Evolutionary conservation across 169 alveolate genomes (phyloP).

Genomic region (Plasmodium sp.): DNA sequence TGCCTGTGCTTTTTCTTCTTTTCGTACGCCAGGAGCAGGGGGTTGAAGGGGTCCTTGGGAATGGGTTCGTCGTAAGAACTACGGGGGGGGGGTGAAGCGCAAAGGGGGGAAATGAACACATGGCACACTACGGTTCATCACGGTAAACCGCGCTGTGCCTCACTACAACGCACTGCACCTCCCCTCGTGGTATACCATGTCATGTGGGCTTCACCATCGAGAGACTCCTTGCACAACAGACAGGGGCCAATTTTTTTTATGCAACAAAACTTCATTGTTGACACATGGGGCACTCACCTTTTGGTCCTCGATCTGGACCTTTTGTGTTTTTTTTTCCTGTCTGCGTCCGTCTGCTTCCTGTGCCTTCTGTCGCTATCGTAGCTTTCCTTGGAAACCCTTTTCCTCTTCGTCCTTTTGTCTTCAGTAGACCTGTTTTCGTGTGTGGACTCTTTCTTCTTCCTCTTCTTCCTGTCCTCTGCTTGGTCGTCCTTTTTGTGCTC

Average conservation of each 20-base stretch:
- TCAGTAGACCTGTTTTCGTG: background rate
- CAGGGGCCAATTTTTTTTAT: background rate
- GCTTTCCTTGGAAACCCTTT: conserved; percentile 1
- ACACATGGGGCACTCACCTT: background rate
- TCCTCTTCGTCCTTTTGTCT: background rate
- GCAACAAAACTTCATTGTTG: background rate
- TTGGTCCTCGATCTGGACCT: conserved; percentile 26
- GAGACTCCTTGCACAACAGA: background rate
- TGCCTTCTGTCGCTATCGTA: conserved; percentile 25
- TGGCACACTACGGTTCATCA: background rate
- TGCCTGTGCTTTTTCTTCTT: conserved; percentile 5
- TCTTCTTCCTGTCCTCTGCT: background rate
- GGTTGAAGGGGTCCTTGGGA: conserved; percentile 74
- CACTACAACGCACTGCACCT: background rate
- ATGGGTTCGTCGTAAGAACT: conserved; percentile 36
- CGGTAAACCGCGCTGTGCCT: background rate
- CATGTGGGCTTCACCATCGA: background rate
- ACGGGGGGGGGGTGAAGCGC: background rate
- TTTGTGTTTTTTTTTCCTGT: conserved; percentile 16
- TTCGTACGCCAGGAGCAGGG: conserved; percentile 59
- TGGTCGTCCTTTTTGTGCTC: background rate
- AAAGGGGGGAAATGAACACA: background rate
- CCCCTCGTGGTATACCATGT: background rate
- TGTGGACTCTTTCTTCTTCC: background rate
- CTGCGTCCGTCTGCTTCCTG: conserved; percentile 15